phyloP scores from a whole-genome alignment of 73 alveolate genomes.

The Paramecium sexaurelia region DNA sequence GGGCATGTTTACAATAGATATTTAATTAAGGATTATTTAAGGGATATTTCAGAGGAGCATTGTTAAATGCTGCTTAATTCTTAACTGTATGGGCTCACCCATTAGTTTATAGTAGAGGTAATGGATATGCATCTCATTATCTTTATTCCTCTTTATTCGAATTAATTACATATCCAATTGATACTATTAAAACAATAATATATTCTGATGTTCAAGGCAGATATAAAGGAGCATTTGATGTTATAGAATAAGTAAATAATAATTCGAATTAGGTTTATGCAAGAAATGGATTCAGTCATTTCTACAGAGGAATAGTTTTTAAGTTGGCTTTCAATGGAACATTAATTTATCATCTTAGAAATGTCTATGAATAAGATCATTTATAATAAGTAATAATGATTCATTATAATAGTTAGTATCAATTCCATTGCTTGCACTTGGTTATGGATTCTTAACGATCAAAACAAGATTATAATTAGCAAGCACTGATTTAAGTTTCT shows the following conservation, averaged over 20 bases:
- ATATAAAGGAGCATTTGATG: constrained; percentile 63
- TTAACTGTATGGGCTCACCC: constrained; percentile 54
- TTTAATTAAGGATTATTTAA: constrained; percentile 64
- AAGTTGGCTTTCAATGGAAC: constrained; percentile 58
- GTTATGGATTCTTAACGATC: constrained; percentile 61
- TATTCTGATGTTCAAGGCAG: constrained; percentile 56
- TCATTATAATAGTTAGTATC: neutral
- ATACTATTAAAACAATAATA: constrained; percentile 55
- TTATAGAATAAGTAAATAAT: neutral
- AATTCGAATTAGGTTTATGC: neutral
- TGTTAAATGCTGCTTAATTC: constrained; percentile 49
- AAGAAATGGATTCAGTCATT: constrained; percentile 54
- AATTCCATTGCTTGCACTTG: constrained; percentile 35
- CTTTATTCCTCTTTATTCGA: constrained; percentile 52
- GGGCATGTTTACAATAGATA: constrained; percentile 60
- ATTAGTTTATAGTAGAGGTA: constrained; percentile 42
- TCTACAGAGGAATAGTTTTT: constrained; percentile 33
- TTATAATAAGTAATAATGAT: neutral
- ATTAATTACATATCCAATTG: constrained; percentile 60
- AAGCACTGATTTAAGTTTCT: constrained; percentile 59
- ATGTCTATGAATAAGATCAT: constrained; percentile 52
- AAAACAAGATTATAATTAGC: constrained; percentile 60
- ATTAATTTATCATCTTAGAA: constrained; percentile 57
- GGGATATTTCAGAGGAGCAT: constrained; percentile 71
- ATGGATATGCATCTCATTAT: constrained; percentile 23